Base-by-base conservation (phyloP, 345 rosid genomes). In the Eucalyptus marginata region DNA sequence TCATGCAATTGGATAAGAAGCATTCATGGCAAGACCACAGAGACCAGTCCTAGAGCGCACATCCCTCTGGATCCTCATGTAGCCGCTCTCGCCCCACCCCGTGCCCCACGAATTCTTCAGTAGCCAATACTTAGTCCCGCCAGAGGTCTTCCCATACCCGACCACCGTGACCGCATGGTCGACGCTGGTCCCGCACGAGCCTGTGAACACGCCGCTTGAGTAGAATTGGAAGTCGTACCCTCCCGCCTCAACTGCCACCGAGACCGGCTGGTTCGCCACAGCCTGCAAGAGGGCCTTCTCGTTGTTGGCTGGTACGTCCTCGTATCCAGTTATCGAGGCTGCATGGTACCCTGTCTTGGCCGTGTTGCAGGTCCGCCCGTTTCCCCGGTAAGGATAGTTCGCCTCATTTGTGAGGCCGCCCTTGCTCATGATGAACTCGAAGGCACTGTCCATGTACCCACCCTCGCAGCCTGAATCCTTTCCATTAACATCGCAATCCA, bases 11-110 rank as follows among this genome's bases (percentile, higher is more conserved):
- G 89, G 89, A 31, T 88, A 88, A 44, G 86, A 88, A 33, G 86
- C 86, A 51, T 14, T 2, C 89, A 16, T 88, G 59, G 89, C 89
- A 88, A 96, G 91, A 89, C 98, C 97, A 88, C 98, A 95, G 7
- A 89, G 79, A 44, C 98, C 96, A 59, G 87, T 22, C 87, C 89
- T 89, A 15, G 71, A 89, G 6, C 5, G 44, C 5, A 88, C 49
- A 87, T 90, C 95, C 89, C 94, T 93, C 85, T 83, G 54, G 86
- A 96, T 92, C 92, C 93, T 93, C 90, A 94, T 91, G 79, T 95
- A 89, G 43, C 90, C 90, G 20, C 40, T 68, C 58, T 89, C 90
- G 12, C 88, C 90, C 90, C 87, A 88, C 8, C 24, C 47, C 18
- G 58, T 83, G 7, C 90, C 90, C 90, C 90, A 88, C 31, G 90